A percentile compares a stretch with the other conserved stretches of the same genome.
phyloP scores from a whole-genome alignment of 768 basidiomycete genomes.

The Podaxis sp. region DNA sequence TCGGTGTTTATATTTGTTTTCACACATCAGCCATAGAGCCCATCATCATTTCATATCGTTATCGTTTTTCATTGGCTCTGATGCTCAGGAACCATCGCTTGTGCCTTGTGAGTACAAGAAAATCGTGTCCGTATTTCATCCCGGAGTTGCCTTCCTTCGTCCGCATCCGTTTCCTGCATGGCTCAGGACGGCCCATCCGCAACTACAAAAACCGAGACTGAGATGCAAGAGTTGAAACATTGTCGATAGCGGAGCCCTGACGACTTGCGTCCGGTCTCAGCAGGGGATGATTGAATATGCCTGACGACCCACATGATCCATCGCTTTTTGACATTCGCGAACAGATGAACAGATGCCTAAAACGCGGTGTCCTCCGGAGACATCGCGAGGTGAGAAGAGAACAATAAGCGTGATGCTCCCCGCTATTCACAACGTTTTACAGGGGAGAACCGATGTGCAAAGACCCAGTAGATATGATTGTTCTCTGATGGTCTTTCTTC shows the following conservation, averaged over 20 bases:
- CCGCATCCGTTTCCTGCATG: background rate
- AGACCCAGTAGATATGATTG: background rate
- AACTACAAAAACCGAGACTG: background rate
- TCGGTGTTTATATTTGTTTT: conserved; percentile 14
- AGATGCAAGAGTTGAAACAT: background rate
- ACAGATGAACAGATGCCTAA: background rate
- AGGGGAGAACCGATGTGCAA: background rate
- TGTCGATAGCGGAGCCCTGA: background rate
- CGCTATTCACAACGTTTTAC: background rate
- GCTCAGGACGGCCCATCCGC: background rate
- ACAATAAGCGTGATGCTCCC: background rate
- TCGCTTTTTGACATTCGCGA: background rate
- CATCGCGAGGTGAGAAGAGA: background rate
- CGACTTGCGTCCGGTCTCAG: background rate
- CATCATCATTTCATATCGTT: conserved; percentile 3
- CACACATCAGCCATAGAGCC: background rate
- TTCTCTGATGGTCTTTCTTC: background rate
- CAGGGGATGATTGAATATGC: conserved; percentile 4
- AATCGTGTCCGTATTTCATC: background rate
- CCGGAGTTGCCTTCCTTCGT: background rate
- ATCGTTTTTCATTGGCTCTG: background rate
- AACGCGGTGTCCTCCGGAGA: background rate
- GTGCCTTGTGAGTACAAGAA: background rate
- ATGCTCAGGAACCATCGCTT: conserved; percentile 6
- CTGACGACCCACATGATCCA: background rate